Evolutionary conservation across 2,329 filamentous ascomycete species (phyloP), one percentile per base, ranked within the genome.

Genomic region (Colletotrichum acutatum): DNA sequence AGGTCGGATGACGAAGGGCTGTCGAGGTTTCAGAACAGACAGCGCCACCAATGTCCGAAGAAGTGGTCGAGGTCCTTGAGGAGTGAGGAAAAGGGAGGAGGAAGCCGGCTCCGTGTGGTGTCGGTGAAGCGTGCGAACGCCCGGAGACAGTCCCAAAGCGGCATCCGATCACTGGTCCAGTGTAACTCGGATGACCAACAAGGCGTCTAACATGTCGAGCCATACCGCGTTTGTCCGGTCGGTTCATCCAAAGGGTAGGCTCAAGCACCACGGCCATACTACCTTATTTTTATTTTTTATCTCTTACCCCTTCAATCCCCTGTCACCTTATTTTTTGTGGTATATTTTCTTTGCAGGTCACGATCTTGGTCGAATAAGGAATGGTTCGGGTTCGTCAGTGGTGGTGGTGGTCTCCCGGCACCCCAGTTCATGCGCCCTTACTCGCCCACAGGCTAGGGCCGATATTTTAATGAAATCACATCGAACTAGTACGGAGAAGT

Each of bases 61-160:
- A 42, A 42, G 37, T 42, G 37, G 37, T 42, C 37, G 37, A 3
- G 37, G 37, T 42, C 37, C 14, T 42, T 42, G 37, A 16, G 32
- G 26, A 52, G 54, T 9, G 19, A 34, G 62, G 34, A 22, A 8
- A 58, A 9, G 16, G 49, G 28, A 54, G n/a, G 56, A 26, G 14
- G 28, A 19, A 32, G 56, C 56, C 32, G 26, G 42, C 57, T 53
- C 49, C 52, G 58, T 32, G 53, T 54, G 42, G 53, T 56, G 53
- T 42, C 42, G 59, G 65, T 60, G 37, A 49, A 69, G 69, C 59
- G 61, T 34, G 49, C 42, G 24, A 56, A 42, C 42, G 58, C 26
- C 26, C 53, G 67, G 46, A 59, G 68, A 57, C 24, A 24, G 53
- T 71, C 71, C 71, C 61, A 74, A 74, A 74, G 67, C 71, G 61